Percentiles rank a stretch among this genome's conserved stretches.
Evolutionary conservation across 805 yeast species (phyloP).

Genomic region (Ogataea ramenticola): DNA sequence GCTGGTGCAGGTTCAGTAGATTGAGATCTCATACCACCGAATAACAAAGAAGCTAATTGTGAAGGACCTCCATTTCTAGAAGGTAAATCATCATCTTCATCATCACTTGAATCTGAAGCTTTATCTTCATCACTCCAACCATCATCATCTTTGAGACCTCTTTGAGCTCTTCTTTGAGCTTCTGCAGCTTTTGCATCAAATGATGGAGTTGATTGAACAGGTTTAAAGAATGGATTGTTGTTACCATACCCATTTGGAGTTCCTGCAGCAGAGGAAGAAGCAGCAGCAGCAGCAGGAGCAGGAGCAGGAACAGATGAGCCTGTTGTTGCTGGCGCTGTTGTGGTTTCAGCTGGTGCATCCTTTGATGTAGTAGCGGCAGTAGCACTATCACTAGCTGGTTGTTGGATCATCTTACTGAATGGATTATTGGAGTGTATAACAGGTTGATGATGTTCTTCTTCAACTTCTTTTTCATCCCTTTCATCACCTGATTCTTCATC

Average conservation of each 20-base stretch:
- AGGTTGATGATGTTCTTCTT: conserved; percentile 3
- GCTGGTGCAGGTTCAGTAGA: conserved; percentile 12
- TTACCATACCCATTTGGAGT: conserved; percentile 8
- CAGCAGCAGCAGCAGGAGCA: too few relatives aligned
- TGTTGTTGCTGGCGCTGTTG: too few relatives aligned
- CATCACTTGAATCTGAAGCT: conserved; percentile 27
- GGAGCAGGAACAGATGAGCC: too few relatives aligned
- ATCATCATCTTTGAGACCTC: conserved; percentile 42
- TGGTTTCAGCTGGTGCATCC: too few relatives aligned
- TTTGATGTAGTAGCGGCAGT: not conserved
- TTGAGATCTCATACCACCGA: conserved; percentile 40
- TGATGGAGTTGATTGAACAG: conserved; percentile 23
- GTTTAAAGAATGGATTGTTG: conserved; percentile 58
- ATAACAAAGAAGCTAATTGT: conserved; percentile 45
- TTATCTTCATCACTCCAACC: conserved; percentile 38
- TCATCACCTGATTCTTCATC: conserved; percentile 6
- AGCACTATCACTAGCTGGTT: conserved; percentile 5
- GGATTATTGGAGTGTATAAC: conserved; percentile 35
- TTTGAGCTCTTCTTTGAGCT: conserved; percentile 66
- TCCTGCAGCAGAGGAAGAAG: conserved; percentile 7
- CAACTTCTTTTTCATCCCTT: conserved; percentile 11
- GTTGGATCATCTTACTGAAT: conserved; percentile 31
- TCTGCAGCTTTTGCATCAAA: conserved; percentile 55
- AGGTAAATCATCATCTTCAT: conserved; percentile 43
- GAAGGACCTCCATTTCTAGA: conserved; percentile 45